phyloP scores from a whole-genome alignment of 2,329 filamentous ascomycete genomes.

The Emmonsiellopsis sp. region DNA sequence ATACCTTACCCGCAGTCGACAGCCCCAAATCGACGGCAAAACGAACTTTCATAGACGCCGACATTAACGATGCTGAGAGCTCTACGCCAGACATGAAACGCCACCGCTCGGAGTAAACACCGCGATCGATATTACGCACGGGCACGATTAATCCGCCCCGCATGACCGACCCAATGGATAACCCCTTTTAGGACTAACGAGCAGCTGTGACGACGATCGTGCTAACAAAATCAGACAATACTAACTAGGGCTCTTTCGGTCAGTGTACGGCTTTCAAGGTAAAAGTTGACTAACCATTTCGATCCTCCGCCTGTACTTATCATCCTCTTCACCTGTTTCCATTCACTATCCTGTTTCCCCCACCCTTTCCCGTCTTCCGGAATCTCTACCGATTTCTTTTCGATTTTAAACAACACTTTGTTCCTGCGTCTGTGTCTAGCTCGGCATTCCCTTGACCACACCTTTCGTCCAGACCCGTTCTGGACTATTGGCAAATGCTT shows the following conservation, averaged over 20 bases:
- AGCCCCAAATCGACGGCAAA: constrained; percentile 2
- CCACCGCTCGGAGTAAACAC: background rate
- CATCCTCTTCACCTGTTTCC: background rate
- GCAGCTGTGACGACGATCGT: background rate
- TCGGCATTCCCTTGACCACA: too few relatives aligned
- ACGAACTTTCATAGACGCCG: constrained; percentile 1
- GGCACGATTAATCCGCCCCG: too few relatives aligned
- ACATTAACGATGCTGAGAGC: background rate
- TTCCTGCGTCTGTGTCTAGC: too few relatives aligned
- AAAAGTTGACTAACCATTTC: background rate
- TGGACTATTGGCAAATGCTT: too few relatives aligned
- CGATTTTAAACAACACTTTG: too few relatives aligned
- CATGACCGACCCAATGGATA: background rate
- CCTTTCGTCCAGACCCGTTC: too few relatives aligned
- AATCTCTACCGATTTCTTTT: too few relatives aligned
- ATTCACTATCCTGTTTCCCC: background rate
- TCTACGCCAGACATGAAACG: constrained; percentile 1
- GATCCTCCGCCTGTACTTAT: background rate
- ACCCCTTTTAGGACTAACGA: background rate
- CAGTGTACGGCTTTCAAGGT: background rate
- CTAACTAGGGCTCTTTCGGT: background rate
- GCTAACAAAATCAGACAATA: background rate
- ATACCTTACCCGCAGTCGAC: background rate
- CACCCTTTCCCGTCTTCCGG: too few relatives aligned
- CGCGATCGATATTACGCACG: too few relatives aligned